Evolutionary conservation across 2,329 filamentous ascomycete genomes (phyloP).

Genomic region (Stromatinia cepivora): DNA sequence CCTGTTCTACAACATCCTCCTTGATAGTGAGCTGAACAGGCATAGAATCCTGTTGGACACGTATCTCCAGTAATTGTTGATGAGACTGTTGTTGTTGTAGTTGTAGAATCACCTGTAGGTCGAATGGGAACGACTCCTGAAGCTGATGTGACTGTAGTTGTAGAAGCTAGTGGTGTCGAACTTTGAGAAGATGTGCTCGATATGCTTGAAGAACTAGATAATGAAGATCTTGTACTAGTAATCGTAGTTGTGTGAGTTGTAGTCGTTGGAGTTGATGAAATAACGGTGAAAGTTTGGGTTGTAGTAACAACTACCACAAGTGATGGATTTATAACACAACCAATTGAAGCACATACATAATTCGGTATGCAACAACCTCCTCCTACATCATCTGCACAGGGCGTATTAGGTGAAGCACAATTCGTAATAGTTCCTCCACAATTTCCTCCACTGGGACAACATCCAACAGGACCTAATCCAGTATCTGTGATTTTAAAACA

Average conservation of each 20-base stretch:
- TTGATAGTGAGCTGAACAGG: conserved; percentile 76
- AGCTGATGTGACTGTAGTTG: conserved; percentile 44
- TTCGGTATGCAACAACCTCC: conserved; percentile 77
- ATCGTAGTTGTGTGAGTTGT: conserved; percentile 40
- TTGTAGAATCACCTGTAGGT: conserved; percentile 47
- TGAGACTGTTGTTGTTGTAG: conserved; percentile 40
- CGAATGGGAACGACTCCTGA: conserved; percentile 49
- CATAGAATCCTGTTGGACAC: conserved; percentile 91
- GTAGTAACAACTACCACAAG: conserved; percentile 30
- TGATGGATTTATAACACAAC: conserved; percentile 54
- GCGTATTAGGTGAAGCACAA: conserved; percentile 63
- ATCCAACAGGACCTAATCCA: conserved; percentile 68
- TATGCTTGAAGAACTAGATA: conserved; percentile 10
- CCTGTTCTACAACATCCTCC: conserved; percentile 89
- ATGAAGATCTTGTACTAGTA: conserved; percentile 9
- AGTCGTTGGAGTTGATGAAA: conserved; percentile 19
- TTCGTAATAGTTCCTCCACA: conserved; percentile 63
- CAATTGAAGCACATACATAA: conserved; percentile 66
- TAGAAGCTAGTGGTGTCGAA: conserved; percentile 44
- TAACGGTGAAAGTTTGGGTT: conserved; percentile 28
- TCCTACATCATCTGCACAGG: conserved; percentile 64
- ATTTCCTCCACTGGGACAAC: conserved; percentile 65
- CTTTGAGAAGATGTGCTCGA: conserved; percentile 22
- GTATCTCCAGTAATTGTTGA: conserved; percentile 32
- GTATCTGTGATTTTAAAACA: conserved; percentile 66